phyloP scores from a whole-genome alignment of 306 rosid species.

The peach (Prunus persica) region DNA sequence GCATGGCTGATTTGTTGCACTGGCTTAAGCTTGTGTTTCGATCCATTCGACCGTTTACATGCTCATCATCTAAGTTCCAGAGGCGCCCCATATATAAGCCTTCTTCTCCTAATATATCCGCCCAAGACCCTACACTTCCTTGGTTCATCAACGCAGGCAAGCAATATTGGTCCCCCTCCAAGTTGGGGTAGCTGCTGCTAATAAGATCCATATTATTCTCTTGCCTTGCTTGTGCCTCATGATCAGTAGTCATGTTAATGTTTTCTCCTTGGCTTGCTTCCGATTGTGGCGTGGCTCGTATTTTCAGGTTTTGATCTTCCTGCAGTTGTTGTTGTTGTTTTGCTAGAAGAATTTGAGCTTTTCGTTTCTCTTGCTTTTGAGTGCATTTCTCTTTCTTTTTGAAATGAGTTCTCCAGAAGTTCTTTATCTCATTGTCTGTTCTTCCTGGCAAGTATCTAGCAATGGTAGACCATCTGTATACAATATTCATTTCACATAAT shows the following conservation, averaged over 20 bases:
- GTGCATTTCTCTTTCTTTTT: constrained; percentile 43
- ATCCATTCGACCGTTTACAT: neutral
- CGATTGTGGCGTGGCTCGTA: neutral
- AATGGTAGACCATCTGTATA: constrained; percentile 69
- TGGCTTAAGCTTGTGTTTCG: constrained; percentile 1
- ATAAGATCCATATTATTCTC: neutral
- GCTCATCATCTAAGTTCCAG: constrained; percentile 47
- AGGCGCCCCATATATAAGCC: constrained; percentile 28
- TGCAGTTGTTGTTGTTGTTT: constrained; percentile 21
- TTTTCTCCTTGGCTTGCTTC: neutral
- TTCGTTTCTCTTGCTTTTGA: constrained; percentile 33
- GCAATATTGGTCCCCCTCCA: constrained; percentile 5
- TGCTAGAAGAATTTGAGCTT: constrained; percentile 24
- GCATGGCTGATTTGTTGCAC: constrained; percentile 14
- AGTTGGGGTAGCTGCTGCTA: neutral
- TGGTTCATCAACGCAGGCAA: constrained; percentile 21
- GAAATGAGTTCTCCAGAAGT: constrained; percentile 77
- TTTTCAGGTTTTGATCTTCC: constrained; percentile 4
- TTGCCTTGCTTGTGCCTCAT: neutral
- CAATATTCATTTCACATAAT: neutral
- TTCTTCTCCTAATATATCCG: constrained; percentile 2
- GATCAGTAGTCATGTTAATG: neutral
- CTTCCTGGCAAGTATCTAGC: constrained; percentile 78
- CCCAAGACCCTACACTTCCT: constrained; percentile 27
- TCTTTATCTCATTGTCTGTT: constrained; percentile 76